These are phyloP conservation scores for Plasmodium sp. DNA, from an alignment of 169 alveolate species.

Conservation along the genomic window DNA sequence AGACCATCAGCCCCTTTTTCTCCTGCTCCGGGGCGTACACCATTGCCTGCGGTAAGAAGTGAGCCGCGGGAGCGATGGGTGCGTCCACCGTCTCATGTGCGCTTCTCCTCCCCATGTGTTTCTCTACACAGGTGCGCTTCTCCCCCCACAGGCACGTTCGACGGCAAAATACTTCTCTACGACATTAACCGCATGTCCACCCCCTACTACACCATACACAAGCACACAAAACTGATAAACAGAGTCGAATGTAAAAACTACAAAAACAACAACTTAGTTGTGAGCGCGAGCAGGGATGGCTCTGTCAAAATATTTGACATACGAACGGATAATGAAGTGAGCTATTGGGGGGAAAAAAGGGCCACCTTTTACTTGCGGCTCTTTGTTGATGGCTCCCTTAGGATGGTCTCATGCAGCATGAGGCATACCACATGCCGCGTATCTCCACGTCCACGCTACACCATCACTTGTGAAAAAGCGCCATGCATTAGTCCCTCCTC, in stretches of 20 bases:
- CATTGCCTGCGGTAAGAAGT: slow-evolving; percentile 71
- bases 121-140: no score
- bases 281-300: slow-evolving; percentile 89
- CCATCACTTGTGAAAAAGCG: slow-evolving; percentile 6
- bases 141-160: slow-evolving; percentile 85
- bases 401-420: background rate
- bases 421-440: background rate
- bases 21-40: slow-evolving; percentile 82
- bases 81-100: background rate
- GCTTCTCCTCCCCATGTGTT: background rate
- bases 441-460: background rate
- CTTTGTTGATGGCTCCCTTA: background rate
- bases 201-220: slow-evolving; percentile 83
- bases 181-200: slow-evolving; percentile 89
- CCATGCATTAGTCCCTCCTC: slow-evolving; percentile 69
- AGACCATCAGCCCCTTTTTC: slow-evolving; percentile 85
- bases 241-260: slow-evolving; percentile 89
- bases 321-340: slow-evolving; percentile 77
- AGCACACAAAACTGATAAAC: slow-evolving; percentile 89
- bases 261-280: slow-evolving; percentile 92
- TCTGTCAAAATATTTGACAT: slow-evolving; percentile 94
- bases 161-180: slow-evolving; percentile 87
- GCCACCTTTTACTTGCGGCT: background rate
- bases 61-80: background rate
- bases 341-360: background rate